Evolutionary conservation across 2,329 filamentous ascomycete species (phyloP).

Genomic region (Pyricularia sp.): DNA sequence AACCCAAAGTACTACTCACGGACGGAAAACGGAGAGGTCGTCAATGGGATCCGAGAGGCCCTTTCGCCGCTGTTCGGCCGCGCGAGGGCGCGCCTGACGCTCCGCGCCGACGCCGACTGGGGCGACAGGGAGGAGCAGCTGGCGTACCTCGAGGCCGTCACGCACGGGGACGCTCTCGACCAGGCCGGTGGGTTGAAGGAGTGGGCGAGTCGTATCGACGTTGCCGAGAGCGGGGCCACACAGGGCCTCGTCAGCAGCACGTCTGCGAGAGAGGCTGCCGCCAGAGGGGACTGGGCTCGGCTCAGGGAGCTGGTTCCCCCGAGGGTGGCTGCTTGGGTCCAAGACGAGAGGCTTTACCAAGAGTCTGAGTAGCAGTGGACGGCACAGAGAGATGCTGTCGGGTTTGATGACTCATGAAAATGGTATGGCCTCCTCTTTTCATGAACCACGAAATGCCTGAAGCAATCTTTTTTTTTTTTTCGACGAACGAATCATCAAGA

Average conservation of each 20-base stretch:
- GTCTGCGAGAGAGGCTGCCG: conserved; percentile 44
- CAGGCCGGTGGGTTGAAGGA: conserved; percentile 37
- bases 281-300: conserved; percentile 27
- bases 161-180: conserved; percentile 29
- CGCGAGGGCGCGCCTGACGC: conserved; percentile 49
- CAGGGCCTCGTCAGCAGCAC: conserved; percentile 43
- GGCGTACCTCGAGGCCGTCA: conserved; percentile 38
- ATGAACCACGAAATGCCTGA: no score
- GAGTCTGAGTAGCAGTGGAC: conserved; percentile 8
- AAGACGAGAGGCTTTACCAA: conserved; percentile 41
- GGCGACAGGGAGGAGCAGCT: conserved; percentile 41
- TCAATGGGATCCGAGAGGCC: conserved; percentile 34
- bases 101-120: conserved; percentile 48
- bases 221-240: conserved; percentile 34
- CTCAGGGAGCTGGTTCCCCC: conserved; percentile 42
- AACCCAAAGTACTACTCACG: conserved; percentile 56
- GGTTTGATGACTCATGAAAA: no score
- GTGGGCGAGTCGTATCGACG: conserved; percentile 48
- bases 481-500: no score
- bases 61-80: conserved; percentile 51
- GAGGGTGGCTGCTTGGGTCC: conserved; percentile 45
- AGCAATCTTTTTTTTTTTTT: no score
- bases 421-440: no score
- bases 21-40: no score
- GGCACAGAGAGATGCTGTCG: no score